Evolutionary conservation across 106 monocot genomes (phyloP).

Genomic region (Xerophyta viscosa): DNA sequence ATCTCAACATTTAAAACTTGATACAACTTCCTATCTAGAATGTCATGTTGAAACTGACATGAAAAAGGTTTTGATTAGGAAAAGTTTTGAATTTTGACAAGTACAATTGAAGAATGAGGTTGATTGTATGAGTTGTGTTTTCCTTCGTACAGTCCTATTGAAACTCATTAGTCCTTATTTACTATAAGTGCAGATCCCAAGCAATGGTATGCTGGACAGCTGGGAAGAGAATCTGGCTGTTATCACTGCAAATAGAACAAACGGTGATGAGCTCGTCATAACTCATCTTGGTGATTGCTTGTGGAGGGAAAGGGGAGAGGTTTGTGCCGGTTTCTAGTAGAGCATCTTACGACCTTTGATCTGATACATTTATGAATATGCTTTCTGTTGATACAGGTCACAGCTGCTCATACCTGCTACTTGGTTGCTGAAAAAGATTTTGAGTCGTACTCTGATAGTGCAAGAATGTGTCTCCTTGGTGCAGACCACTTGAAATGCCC

Average conservation of each 20-base stretch:
- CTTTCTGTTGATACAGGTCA: slow-evolving; percentile 33
- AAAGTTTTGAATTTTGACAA: no score
- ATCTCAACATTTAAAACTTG: no score
- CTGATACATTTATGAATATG: background rate
- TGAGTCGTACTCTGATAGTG: slow-evolving; percentile 63
- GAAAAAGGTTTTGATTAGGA: no score
- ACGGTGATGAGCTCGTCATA: slow-evolving; percentile 88
- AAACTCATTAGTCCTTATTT: no score
- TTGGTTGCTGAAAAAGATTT: slow-evolving; percentile 88
- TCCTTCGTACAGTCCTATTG: no score
- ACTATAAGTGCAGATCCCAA: slow-evolving; percentile 26
- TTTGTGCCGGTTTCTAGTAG: slow-evolving; percentile 2
- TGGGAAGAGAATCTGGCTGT: slow-evolving; percentile 97
- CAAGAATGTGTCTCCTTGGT: slow-evolving; percentile 89
- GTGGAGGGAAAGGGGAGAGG: slow-evolving; percentile 94
- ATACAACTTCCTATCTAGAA: no score
- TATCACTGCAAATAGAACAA: slow-evolving; percentile 91
- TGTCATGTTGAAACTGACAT: no score
- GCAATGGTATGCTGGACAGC: slow-evolving; percentile 70
- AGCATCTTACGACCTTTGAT: background rate
- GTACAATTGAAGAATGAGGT: no score
- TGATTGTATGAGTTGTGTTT: no score
- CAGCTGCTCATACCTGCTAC: slow-evolving; percentile 91
- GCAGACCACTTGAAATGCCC: slow-evolving; percentile 92
- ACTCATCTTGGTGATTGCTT: slow-evolving; percentile 93